A percentile compares a stretch with the other conserved stretches of the same genome.
These are phyloP conservation scores for Cinnamomum micranthum DNA, from an alignment of 164 flowering plant species.

Conservation along the genomic window DNA sequence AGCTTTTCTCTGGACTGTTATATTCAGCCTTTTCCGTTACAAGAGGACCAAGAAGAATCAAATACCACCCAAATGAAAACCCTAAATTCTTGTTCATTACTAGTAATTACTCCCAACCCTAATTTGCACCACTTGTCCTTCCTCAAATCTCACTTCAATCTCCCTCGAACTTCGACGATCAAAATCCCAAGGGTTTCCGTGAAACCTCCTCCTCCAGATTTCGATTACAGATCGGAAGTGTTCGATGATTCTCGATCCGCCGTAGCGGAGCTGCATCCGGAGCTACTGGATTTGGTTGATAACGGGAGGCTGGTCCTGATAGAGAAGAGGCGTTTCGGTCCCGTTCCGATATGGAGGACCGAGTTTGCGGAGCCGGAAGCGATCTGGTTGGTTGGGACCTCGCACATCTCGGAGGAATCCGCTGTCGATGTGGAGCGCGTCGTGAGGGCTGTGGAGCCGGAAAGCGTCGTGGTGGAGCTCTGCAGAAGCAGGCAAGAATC, in stretches of 20 bases:
- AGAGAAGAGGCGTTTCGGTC: conserved; percentile 66
- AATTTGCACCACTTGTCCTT: conserved; percentile 8
- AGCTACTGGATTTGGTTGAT: conserved; percentile 67
- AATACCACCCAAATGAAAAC: conserved; percentile 34
- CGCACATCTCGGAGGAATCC: conserved; percentile 51
- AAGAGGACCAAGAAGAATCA: neutral
- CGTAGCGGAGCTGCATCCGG: conserved; percentile 50
- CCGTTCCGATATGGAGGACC: conserved; percentile 74
- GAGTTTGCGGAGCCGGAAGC: conserved; percentile 85
- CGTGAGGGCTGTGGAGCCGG: conserved; percentile 64
- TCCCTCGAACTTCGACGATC: conserved; percentile 9
- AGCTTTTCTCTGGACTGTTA: too few species aligned
- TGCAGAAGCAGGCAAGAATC: conserved; percentile 86
- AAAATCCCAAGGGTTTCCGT: conserved; percentile 33
- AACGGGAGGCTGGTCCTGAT: conserved; percentile 58
- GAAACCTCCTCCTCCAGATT: conserved; percentile 68
- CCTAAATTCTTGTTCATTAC: conserved; percentile 21
- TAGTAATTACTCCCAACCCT: conserved; percentile 33
- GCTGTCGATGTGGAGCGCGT: conserved; percentile 70
- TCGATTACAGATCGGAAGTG: conserved; percentile 58
- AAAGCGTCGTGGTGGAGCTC: conserved; percentile 90
- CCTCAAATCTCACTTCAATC: conserved; percentile 11
- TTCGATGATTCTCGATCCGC: conserved; percentile 31
- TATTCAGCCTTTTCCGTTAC: neutral
- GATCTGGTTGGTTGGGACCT: conserved; percentile 82